Evolutionary conservation across 2,329 filamentous ascomycete genomes (phyloP).

Genomic region (Dactylellina sp.): DNA sequence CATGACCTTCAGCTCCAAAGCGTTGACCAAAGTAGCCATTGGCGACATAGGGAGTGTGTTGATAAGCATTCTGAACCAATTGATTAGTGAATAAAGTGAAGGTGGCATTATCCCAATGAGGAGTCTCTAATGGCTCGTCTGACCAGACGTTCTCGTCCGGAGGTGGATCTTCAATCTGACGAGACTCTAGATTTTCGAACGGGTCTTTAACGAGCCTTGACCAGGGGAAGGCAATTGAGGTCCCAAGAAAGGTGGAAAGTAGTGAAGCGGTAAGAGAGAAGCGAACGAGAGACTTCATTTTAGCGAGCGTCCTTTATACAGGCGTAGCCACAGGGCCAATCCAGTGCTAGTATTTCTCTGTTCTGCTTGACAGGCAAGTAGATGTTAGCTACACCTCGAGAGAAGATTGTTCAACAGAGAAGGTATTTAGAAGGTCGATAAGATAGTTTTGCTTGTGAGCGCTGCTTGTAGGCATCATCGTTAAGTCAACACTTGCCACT

Average conservation of each 20-base stretch:
- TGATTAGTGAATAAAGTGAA: conserved; percentile 70
- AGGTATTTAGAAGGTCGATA: background rate
- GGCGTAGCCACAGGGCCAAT: conserved; percentile 13
- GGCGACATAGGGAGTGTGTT: conserved; percentile 71
- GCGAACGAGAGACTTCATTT: conserved; percentile 42
- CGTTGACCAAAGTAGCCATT: conserved; percentile 76
- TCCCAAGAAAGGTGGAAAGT: conserved; percentile 31
- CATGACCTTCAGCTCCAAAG: conserved; percentile 72
- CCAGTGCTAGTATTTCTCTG: background rate
- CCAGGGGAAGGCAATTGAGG: conserved; percentile 31
- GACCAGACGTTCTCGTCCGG: conserved; percentile 57
- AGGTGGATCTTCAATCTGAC: conserved; percentile 58
- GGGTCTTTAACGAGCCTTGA: conserved; percentile 44
- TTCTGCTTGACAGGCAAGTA: conserved; percentile 5
- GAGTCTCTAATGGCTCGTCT: conserved; percentile 57
- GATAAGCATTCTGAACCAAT: conserved; percentile 61
- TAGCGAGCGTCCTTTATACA: conserved; percentile 33
- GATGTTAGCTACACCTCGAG: conserved; percentile 7
- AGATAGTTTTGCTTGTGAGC: background rate
- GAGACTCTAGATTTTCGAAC: conserved; percentile 27
- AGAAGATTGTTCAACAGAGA: background rate
- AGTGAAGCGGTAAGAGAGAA: conserved; percentile 34
- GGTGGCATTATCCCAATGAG: conserved; percentile 60
- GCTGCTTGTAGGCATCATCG: background rate
- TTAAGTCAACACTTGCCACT: conserved; percentile 8